Evolutionary conservation across 306 rosid species (phyloP), one percentile per base, ranked within the genome.

Genomic region (Psophocarpus tetragonolobus): DNA sequence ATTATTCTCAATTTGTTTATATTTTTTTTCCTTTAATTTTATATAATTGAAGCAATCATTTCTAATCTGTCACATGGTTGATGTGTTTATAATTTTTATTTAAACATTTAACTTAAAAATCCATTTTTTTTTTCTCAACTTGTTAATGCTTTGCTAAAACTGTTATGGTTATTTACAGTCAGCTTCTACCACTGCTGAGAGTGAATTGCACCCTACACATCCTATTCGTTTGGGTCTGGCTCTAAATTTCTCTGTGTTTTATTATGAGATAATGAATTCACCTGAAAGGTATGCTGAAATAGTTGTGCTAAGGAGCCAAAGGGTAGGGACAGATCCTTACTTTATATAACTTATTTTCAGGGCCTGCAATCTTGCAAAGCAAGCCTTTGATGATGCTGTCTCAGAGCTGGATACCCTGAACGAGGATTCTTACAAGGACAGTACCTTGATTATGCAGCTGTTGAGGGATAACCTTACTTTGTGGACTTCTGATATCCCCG

Each of bases 291-390:
- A 77, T 64, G 85, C 23, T 2, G 24, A 74, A 39, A 73, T 7
- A 61, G 26, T 54, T 81, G 53, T 39, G 68, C 42, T 64, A 53
- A 35, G 33, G 15, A 53, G 32, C 7, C 15, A 63, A 53, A 4
- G 44, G 26, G 35, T 11, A 1, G 27, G 29, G 7, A 56, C 41
- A 63, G 58, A 78, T 74, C 36, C 73, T 74, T 61, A 83, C 57
- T 47, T 81, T 8, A 2, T 69, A 23, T 30, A 44, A 20, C 73
- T 51, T 36, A 32, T 27, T 73, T 78, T 41, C 85, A 92, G 97
- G 86, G 96, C 97, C 20, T 92, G 92, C 83, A 85, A 88, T 76
- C 96, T 92, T 75, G 97, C 97, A 60, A 92, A 86, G 70, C 85
- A 79, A 74, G 93, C 93, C 45, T 92, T 90, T 81, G 93, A 88